A percentile compares a stretch with the other conserved stretches of the same genome.
These are phyloP conservation scores for Hippophae gyantsensis DNA, from an alignment of 306 rosid genomes.

Conservation along the genomic window DNA sequence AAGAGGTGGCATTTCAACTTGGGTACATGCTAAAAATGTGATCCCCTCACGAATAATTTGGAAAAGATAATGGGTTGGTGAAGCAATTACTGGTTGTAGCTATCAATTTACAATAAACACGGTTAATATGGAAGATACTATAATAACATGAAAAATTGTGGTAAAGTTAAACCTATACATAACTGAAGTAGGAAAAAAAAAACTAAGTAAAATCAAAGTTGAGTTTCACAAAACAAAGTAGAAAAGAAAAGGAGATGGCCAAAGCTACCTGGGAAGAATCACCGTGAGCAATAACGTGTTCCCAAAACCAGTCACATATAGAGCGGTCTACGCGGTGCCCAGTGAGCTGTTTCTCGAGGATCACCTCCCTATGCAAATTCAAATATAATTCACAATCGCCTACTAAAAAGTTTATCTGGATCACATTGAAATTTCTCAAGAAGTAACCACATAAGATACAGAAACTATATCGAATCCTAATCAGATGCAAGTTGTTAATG, in stretches of 20 bases:
- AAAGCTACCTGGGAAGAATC: constrained; percentile 64
- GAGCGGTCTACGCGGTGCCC: constrained; percentile 98
- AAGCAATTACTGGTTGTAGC: constrained; percentile 87
- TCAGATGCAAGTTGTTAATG: not conserved
- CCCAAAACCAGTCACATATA: constrained; percentile 89
- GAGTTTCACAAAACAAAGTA: not conserved
- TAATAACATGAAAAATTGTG: not conserved
- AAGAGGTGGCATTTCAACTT: constrained; percentile 95
- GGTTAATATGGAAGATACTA: not conserved
- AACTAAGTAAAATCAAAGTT: not conserved
- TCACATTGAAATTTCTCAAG: not conserved
- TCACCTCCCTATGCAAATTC: constrained; percentile 57
- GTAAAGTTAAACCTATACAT: not conserved
- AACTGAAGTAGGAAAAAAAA: not conserved
- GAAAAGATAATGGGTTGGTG: constrained; percentile 94
- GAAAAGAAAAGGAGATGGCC: not conserved
- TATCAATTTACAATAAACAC: constrained; percentile 16
- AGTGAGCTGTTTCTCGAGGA: constrained; percentile 90
- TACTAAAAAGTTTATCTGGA: not conserved
- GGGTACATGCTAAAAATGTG: constrained; percentile 90
- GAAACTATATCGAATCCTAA: not conserved
- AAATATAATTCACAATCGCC: constrained; percentile 7
- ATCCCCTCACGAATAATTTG: constrained; percentile 83
- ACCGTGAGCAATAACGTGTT: constrained; percentile 64
- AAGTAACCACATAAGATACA: not conserved